phyloP scores from a whole-genome alignment of 2,329 filamentous ascomycete species.

The Penicillium paneum region DNA sequence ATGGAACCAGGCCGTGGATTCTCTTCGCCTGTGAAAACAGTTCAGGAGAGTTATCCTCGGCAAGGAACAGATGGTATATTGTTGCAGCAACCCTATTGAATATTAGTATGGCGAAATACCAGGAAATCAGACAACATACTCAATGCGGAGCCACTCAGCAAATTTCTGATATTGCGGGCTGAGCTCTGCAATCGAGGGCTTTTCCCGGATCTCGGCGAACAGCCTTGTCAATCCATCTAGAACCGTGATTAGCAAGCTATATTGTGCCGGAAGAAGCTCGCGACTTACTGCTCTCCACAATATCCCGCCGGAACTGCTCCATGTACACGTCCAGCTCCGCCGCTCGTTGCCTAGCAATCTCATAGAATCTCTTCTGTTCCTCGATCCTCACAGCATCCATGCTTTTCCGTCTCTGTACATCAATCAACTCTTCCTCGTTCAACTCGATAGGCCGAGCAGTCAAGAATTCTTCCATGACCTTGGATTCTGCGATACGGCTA shows the following conservation, averaged over 20 bases:
- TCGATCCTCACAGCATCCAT: slow-evolving; percentile 86
- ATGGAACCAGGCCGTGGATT: slow-evolving; percentile 92
- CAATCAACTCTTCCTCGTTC: slow-evolving; percentile 77
- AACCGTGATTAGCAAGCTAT: slow-evolving; percentile 6
- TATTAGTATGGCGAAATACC: slow-evolving; percentile 10
- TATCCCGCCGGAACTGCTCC: slow-evolving; percentile 71
- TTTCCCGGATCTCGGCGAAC: slow-evolving; percentile 88
- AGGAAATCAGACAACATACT: slow-evolving; percentile 47
- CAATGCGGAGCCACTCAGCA: slow-evolving; percentile 95
- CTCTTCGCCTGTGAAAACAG: slow-evolving; percentile 90
- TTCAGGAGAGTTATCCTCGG: slow-evolving; percentile 96
- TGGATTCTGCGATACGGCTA: slow-evolving; percentile 75
- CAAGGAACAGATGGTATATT: slow-evolving; percentile 93
- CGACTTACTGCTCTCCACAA: slow-evolving; percentile 67
- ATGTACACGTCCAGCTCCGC: slow-evolving; percentile 96
- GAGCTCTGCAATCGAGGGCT: slow-evolving; percentile 79
- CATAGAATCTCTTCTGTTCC: slow-evolving; percentile 92
- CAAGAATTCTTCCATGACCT: slow-evolving; percentile 80
- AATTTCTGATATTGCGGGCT: slow-evolving; percentile 97
- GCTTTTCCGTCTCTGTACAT: slow-evolving; percentile 73
- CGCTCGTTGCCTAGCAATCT: slow-evolving; percentile 85
- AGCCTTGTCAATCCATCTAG: slow-evolving; percentile 82
- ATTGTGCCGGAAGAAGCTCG: slow-evolving; percentile 29
- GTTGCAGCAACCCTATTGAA: slow-evolving; percentile 72
- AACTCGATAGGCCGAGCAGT: slow-evolving; percentile 67